These are phyloP conservation scores for Ceratobasidium sp. DNA, from an alignment of 1,284 basidiomycete species.

Conservation along the genomic window DNA sequence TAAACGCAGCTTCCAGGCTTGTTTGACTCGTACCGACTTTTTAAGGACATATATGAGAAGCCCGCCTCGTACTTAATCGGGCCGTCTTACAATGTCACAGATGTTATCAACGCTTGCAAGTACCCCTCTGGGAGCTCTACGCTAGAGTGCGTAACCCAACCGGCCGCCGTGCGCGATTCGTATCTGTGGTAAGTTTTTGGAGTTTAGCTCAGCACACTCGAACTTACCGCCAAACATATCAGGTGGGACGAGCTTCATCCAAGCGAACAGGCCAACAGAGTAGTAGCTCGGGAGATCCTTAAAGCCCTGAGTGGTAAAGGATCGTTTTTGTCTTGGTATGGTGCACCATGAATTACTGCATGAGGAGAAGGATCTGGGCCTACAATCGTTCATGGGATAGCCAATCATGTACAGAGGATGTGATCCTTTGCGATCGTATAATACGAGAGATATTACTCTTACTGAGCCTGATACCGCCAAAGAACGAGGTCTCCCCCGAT, in stretches of 20 bases:
- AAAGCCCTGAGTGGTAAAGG: conserved; percentile 11
- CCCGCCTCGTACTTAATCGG: conserved; percentile 70
- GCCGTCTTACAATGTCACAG: conserved; percentile 70
- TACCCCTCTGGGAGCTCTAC: conserved; percentile 58
- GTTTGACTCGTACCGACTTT: conserved; percentile 62
- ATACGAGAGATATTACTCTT: too few species aligned
- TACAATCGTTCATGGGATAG: too few species aligned
- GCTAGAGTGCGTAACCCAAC: conserved; percentile 38
- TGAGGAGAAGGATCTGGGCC: too few species aligned
- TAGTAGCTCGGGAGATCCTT: conserved; percentile 20
- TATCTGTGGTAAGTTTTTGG: conserved; percentile 44
- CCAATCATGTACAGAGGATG: too few species aligned
- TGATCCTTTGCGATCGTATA: too few species aligned
- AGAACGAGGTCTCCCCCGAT: too few species aligned
- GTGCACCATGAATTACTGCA: neutral
- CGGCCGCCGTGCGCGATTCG: conserved; percentile 21
- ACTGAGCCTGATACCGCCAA: too few species aligned
- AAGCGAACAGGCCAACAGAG: conserved; percentile 19
- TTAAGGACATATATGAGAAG: conserved; percentile 67
- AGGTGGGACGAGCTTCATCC: conserved; percentile 38
- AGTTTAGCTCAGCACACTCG: too few species aligned
- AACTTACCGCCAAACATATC: neutral
- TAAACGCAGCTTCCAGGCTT: too few species aligned
- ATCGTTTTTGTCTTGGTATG: conserved; percentile 30
- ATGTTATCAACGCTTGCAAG: conserved; percentile 62